phyloP scores from a whole-genome alignment of 2,329 filamentous ascomycete species.

The Pseudogymnoascus sp. region DNA sequence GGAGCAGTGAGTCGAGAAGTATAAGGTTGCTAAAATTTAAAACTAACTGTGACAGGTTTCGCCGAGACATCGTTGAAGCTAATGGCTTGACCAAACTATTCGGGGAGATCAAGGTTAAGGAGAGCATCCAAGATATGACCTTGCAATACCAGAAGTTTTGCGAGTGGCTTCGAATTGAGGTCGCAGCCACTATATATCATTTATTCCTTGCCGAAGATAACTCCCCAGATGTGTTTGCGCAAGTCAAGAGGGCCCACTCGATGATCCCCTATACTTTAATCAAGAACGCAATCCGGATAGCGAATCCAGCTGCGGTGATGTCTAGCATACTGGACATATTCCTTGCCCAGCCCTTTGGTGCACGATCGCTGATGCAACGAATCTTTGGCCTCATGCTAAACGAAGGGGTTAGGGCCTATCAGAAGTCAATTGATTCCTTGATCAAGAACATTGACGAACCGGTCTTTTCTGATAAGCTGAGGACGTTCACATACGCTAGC shows the following conservation, averaged over 20 bases:
- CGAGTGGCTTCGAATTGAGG: constrained; percentile 94
- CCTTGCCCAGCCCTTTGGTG: constrained; percentile 86
- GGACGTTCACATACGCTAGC: constrained; percentile 65
- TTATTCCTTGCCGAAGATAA: constrained; percentile 97
- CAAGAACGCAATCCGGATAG: constrained; percentile 94
- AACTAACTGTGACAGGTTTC: constrained; percentile 40
- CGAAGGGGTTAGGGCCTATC: constrained; percentile 79
- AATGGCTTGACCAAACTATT: constrained; percentile 91
- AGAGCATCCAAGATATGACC: constrained; percentile 77
- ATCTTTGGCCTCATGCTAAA: constrained; percentile 89
- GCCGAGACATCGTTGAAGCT: constrained; percentile 55
- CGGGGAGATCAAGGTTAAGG: constrained; percentile 83
- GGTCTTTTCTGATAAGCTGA: constrained; percentile 70
- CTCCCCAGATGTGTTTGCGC: constrained; percentile 89
- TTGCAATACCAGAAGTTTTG: constrained; percentile 97
- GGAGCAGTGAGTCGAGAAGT: constrained; percentile 60
- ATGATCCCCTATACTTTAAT: constrained; percentile 85
- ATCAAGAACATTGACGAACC: constrained; percentile 71
- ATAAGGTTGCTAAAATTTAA: not conserved
- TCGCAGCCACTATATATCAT: constrained; percentile 93
- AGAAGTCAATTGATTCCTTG: constrained; percentile 76
- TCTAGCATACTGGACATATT: constrained; percentile 91
- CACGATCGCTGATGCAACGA: constrained; percentile 81
- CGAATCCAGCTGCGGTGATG: constrained; percentile 96
- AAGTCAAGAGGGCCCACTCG: constrained; percentile 88